These are phyloP conservation scores for Trametes sp. DNA, from an alignment of 1,284 basidiomycete species.

Conservation along the genomic window DNA sequence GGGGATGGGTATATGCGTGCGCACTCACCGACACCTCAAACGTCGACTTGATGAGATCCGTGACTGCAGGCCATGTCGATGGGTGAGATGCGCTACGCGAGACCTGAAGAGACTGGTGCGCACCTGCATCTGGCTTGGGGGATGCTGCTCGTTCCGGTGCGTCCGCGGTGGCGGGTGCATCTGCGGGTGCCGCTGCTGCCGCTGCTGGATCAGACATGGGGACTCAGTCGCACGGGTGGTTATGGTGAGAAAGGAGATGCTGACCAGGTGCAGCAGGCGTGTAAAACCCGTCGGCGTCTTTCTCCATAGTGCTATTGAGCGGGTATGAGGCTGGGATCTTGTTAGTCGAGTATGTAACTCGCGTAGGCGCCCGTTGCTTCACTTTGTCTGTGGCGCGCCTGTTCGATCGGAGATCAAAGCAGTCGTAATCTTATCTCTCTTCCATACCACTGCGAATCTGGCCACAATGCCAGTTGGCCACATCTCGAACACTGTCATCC, in stretches of 20 bases:
- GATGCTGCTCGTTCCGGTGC: constrained; percentile 14
- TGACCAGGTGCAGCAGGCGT: constrained; percentile 52
- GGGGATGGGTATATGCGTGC: constrained; percentile 4
- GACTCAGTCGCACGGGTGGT: constrained; percentile 4
- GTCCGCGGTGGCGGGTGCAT: constrained; percentile 13
- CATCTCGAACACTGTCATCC: no score
- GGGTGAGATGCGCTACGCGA: constrained; percentile 13
- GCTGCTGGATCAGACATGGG: constrained; percentile 25
- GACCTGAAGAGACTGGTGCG: constrained; percentile 3
- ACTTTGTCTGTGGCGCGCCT: constrained; percentile 4
- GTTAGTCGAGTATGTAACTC: not conserved
- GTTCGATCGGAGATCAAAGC: constrained; percentile 30
- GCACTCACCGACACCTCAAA: constrained; percentile 74
- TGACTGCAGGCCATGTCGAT: constrained; percentile 37
- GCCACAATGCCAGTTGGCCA: no score
- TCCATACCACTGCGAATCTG: no score
- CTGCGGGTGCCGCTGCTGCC: constrained; percentile 21
- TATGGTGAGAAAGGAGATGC: constrained; percentile 20
- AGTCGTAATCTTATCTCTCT: constrained; percentile 27
- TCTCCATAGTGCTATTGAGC: constrained; percentile 53
- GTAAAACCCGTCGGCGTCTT: constrained; percentile 80
- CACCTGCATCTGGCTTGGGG: constrained; percentile 26
- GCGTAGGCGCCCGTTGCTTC: not conserved
- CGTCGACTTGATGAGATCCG: constrained; percentile 73
- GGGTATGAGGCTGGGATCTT: not conserved